These are phyloP conservation scores for Clarireedia sp. DNA, from an alignment of 2,329 filamentous ascomycete species.

Conservation along the genomic window DNA sequence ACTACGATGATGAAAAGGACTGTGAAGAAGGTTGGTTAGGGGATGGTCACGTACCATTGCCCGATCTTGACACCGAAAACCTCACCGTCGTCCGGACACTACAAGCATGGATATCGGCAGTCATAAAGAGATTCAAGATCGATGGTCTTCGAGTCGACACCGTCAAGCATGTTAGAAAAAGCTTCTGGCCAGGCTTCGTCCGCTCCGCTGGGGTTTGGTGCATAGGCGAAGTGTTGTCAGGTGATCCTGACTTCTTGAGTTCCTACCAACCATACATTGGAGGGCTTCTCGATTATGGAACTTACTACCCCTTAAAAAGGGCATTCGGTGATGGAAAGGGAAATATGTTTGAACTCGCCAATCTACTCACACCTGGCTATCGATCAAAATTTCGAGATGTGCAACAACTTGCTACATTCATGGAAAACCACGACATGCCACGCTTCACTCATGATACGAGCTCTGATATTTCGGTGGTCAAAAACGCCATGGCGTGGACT, in stretches of 20 bases:
- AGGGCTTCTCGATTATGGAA: conserved; percentile 51
- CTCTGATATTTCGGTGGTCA: conserved; percentile 26
- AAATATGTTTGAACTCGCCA: conserved; percentile 28
- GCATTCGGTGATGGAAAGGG: conserved; percentile 8
- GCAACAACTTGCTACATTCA: conserved; percentile 33
- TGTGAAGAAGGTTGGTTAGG: conserved; percentile 9
- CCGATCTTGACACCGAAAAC: conserved; percentile 17
- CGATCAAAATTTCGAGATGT: conserved; percentile 34
- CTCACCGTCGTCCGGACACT: conserved; percentile 31
- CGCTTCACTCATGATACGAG: conserved; percentile 30
- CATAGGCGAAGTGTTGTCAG: conserved; percentile 51
- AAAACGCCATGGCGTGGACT: conserved; percentile 40
- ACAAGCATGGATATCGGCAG: conserved; percentile 28
- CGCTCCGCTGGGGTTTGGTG: conserved; percentile 47
- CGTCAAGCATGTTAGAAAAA: conserved; percentile 37
- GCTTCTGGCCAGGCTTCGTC: conserved; percentile 48
- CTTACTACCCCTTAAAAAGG: conserved; percentile 27
- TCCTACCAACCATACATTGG: conserved; percentile 43
- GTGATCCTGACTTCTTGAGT: conserved; percentile 29
- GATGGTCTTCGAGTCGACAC: conserved; percentile 43
- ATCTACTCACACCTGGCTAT: conserved; percentile 28
- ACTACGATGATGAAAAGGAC: conserved; percentile 3
- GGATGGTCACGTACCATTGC: not conserved
- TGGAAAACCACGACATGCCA: conserved; percentile 36
- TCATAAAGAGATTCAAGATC: conserved; percentile 36